These are phyloP conservation scores for Yarrowia osloensis DNA, from an alignment of 805 yeast genomes.

Conservation along the genomic window DNA sequence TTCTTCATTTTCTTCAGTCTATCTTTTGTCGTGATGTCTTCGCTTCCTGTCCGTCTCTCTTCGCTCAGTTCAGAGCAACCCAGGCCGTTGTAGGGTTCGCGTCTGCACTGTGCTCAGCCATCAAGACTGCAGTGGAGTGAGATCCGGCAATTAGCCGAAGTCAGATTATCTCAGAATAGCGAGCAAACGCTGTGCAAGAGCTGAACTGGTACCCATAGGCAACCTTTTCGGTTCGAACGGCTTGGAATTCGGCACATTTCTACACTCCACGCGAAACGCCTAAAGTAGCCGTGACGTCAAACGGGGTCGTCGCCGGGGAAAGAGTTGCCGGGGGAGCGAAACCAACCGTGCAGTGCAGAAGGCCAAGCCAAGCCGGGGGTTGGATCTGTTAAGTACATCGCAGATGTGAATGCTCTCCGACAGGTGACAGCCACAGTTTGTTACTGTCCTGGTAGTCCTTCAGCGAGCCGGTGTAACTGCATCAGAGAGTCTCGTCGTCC, in stretches of 20 bases:
- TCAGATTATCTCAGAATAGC: background rate
- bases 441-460: no score
- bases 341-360: background rate
- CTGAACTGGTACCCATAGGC: no score
- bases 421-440: no score
- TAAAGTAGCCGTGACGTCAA: background rate
- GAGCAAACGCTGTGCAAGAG: no score
- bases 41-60: background rate
- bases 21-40: background rate
- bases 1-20: background rate
- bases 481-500: no score
- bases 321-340: background rate
- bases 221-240: no score
- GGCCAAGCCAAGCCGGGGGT: background rate
- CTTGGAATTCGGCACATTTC: background rate
- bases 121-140: background rate
- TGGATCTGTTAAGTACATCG: background rate
- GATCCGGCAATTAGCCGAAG: background rate
- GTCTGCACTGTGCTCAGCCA: background rate
- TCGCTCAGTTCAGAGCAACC: background rate
- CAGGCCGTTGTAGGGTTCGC: background rate
- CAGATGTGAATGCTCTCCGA: no score
- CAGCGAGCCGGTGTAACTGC: no score
- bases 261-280: background rate
- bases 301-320: background rate